phyloP scores from a whole-genome alignment of 345 rosid genomes.

The Salix viminalis region DNA sequence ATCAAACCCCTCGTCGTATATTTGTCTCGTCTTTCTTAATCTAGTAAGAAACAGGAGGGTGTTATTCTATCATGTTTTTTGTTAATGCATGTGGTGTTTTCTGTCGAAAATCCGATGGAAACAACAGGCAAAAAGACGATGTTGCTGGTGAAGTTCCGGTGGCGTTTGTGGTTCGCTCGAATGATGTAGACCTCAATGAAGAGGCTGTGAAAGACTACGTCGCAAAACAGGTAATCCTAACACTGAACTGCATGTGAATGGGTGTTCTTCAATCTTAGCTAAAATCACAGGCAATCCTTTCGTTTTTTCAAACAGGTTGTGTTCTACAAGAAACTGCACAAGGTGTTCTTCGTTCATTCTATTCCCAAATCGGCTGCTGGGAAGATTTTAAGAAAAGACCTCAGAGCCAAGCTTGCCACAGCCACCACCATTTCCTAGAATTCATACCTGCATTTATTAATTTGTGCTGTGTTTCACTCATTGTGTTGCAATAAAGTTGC shows the following conservation, averaged over 20 bases:
- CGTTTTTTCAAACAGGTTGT: conserved; percentile 47
- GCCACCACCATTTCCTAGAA: conserved; percentile 13
- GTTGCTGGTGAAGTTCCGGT: conserved; percentile 91
- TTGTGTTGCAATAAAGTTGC: too few relatives aligned
- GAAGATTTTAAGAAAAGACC: conserved; percentile 78
- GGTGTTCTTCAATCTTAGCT: too few relatives aligned
- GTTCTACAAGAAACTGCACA: conserved; percentile 79
- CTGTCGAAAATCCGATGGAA: too few relatives aligned
- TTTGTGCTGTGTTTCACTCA: too few relatives aligned
- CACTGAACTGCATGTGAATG: too few relatives aligned
- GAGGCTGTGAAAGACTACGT: conserved; percentile 65
- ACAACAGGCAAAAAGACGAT: conserved; percentile 64
- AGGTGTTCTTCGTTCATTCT: conserved; percentile 65
- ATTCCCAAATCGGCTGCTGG: conserved; percentile 91
- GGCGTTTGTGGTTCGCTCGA: conserved; percentile 74
- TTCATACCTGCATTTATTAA: background rate
- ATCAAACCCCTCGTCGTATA: background rate
- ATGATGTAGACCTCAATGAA: conserved; percentile 54
- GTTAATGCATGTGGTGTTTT: too few relatives aligned
- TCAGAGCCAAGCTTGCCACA: conserved; percentile 55
- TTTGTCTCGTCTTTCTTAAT: too few relatives aligned
- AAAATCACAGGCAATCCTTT: too few relatives aligned
- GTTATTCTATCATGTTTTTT: too few relatives aligned
- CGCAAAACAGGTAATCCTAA: conserved; percentile 51
- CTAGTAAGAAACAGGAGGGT: too few relatives aligned